Evolutionary conservation across 192 early-diverging fungal genomes (phyloP), one percentile per base, ranked within the genome.

Genomic region (Spinellus fusiger): DNA sequence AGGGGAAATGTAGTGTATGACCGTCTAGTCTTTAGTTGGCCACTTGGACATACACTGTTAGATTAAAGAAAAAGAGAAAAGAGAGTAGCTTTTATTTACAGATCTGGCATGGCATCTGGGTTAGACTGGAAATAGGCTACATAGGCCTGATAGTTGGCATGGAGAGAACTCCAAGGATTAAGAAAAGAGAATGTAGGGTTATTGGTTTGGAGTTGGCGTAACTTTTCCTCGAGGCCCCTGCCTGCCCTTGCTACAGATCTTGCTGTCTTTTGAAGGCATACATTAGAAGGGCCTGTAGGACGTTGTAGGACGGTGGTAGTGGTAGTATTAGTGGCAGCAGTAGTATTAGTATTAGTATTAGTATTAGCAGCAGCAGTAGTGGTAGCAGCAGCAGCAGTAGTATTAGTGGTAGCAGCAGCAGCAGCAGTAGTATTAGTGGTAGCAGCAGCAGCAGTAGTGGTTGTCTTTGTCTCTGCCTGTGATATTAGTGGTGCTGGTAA

Each of bases 1-100:
- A 84, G 89, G 50, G 89, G 89, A 4, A 64, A 71, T 3, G 67
- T 72, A 25, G 85, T 83, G 3, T 67, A 37, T 54, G 56, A 67
- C 28, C 62, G 62, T 29, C 26, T 33, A 15, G 16, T n/a, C 5
- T n/a, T 16, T 26, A 35, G 29, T 34, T 40, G 15, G 12, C 5
- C 12, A 25, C 25, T 20, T 60, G 20, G 23, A 40, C 32, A 25
- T 59, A 48, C 29, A 54, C 29, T 54, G n/a, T 16, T 16, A 55
- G 23, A 33, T 22, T 33, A 27, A 33, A 50, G 1, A 50, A 50
- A 35, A 55, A 34, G 22, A 22, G 7, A 16, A 7, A 56, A 56
- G 35, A 35, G 50, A 52, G 29, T 52, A n/a, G 50, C 50, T 28
- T 52, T 51, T 3, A 10, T 57, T 23, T 29, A 40, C 16, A 44